Conservation (phyloP, 2,329 filamentous ascomycete species). For the Colletotrichum karsti region DNA sequence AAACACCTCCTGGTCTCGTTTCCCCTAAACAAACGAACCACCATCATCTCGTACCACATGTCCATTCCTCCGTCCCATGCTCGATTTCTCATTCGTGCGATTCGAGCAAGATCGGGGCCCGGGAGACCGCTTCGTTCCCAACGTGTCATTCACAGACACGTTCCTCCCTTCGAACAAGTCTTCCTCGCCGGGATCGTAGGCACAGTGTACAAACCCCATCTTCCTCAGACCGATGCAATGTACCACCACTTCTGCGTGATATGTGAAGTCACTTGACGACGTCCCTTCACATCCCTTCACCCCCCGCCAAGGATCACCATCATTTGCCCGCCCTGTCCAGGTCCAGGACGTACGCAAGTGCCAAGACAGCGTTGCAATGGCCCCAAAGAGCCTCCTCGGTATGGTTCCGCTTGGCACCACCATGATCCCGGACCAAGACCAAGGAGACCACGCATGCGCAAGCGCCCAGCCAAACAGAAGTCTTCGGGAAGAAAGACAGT, state of each 20-base stretch:
- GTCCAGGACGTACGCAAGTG: slow-evolving; percentile 6
- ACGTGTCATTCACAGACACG: background rate
- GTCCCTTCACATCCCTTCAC: background rate
- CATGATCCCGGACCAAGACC: slow-evolving; percentile 8
- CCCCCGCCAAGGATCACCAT: slow-evolving; percentile 6
- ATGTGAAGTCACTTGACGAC: background rate
- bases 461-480: background rate
- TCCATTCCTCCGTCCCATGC: background rate
- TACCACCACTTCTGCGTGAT: background rate
- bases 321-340: slow-evolving; percentile 1
- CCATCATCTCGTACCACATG: background rate
- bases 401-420: background rate
- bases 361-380: slow-evolving; percentile 10
- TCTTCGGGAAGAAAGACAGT: background rate
- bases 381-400: slow-evolving; percentile 18
- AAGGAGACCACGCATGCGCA: background rate
- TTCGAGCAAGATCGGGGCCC: background rate
- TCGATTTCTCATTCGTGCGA: slow-evolving; percentile 12
- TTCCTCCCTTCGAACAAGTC: background rate
- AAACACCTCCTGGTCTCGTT: slow-evolving; percentile 20
- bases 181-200: background rate
- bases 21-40: slow-evolving; percentile 18
- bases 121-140: background rate
- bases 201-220: background rate
- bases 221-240: background rate